Evolutionary conservation across 2,329 filamentous ascomycete genomes (phyloP), one percentile per base, ranked within the genome.

Genomic region (Aspergillus sp.): DNA sequence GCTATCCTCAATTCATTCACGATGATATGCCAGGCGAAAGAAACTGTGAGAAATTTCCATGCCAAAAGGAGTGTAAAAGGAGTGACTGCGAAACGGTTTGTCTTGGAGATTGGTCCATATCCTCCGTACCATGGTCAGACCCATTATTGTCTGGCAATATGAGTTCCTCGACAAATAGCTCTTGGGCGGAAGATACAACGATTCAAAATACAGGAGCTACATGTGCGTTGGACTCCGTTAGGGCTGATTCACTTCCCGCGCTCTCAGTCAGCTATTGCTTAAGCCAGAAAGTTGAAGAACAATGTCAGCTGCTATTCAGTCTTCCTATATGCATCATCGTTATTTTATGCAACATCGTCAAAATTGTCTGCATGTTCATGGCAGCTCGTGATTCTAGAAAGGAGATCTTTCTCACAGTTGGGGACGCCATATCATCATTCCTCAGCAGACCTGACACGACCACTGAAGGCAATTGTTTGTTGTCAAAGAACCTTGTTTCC

Each of bases 351-450:
- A 49, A 49, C 7, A 9, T 17, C 13, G 22, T 43, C n/a, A 46
- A 49, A 12, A 19, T 51, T 22, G 43, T 19, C 7, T 48, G 43
- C 25, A 51, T 51, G 35, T 19, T 49, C 17, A 13, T 45, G 3
- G 32, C 15, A 9, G 33, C 46, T 6, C 17, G 30, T 4, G 17
- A 44, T 4, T 13, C 30, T 9, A 43, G 43, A 20, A 41, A 49
- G 13, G 33, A 32, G 12, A 43, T 46, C 4, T 33, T 48, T 9
- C 20, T 38, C 13, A 69, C 65, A 1, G 54, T 66, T 6, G 68
- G 67, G 10, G 67, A 70, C 50, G 65, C 62, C 2, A 59, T 70
- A 13, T 54, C 61, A n/a, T 69, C 66, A 0, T 71, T 71, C 45
- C 50, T 70, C 5, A 50, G 52, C 20, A 27, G 52, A 4, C 61